These are phyloP conservation scores for Pseudoscleropodium purum DNA, from an alignment of 225 moss, liverwort and hornwort species.

Conservation along the genomic window DNA sequence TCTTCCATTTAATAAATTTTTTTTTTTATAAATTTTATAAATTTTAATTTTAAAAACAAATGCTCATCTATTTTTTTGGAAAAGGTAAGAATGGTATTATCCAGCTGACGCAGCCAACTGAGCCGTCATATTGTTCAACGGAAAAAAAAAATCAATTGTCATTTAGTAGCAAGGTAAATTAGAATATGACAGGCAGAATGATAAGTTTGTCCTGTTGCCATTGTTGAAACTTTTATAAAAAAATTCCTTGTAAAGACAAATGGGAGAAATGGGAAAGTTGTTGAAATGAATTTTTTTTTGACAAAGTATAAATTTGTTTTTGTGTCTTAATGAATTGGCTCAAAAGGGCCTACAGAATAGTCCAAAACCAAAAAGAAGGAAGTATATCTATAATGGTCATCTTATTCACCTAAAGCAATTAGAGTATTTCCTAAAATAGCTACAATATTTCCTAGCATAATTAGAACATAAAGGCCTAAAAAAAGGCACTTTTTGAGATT, in stretches of 20 bases:
- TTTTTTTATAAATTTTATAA: no score
- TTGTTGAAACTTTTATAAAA: neutral
- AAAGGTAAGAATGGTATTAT: neutral
- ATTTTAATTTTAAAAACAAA: no score
- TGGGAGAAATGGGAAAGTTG: no score
- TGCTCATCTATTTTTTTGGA: neutral
- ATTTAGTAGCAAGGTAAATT: neutral
- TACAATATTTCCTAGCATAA: neutral
- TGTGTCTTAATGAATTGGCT: no score
- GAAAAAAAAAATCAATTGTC: neutral
- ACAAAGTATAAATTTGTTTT: neutral
- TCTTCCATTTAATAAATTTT: no score
- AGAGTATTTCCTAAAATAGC: neutral
- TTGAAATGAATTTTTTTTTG: neutral
- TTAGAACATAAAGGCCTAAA: neutral
- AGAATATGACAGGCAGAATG: neutral
- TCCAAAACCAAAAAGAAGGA: neutral
- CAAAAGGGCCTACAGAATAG: rapidly evolving
- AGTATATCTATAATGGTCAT: neutral
- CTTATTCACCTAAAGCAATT: neutral
- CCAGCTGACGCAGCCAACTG: neutral
- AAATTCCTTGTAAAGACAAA: neutral
- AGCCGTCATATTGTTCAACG: neutral
- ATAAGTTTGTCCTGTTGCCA: neutral
- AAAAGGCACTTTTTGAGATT: neutral